Base-by-base conservation (phyloP, 1,284 basidiomycete species). In the Cutaneotrichosporon mucoides region DNA sequence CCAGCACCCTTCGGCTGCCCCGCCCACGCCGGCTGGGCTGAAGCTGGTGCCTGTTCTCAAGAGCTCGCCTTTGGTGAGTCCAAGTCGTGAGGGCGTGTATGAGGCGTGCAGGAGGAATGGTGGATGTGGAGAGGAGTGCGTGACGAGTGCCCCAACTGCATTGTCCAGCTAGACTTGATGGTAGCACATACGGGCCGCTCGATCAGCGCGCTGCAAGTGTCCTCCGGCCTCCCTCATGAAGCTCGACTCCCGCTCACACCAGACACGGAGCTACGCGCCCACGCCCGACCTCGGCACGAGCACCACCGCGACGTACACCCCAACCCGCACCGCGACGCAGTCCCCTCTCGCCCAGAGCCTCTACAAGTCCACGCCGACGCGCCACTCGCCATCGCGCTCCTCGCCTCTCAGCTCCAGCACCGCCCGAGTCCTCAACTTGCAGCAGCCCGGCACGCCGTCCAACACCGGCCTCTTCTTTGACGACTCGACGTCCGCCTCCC, bases 11-110 rank as follows among this genome's bases (percentile, higher is more conserved):
- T 56, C 62, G 15, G 53, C 61, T 33, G 33, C 44, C 33, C 53
- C 85, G 12, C 48, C 53, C 1, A 57, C 57, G 12, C 57, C 57
- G 2, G 40, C 42, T 10, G 59, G 61, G 6, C 49, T 57, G 34
- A 45, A 49, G 57, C 49, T 61, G 36, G 62, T 63, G 16, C 63
- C 68, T 2, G 24, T 65, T 6, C 59, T 56, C 15, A 63, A 59
- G 45, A 73, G 73, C 40, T 75, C 73, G 24, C 73, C 74, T 3
- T 49, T 76, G 37, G 74, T 75, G 55, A 57, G 74, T 68, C 12
- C 24, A 24, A 24, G 24, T 24, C 24, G 24, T 24, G 24, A 24
- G 24, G 24, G 24, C 24, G 24, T 24, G 24, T 24, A 24, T 24
- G 24, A 24, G 24, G 24, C 24, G 24, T 24, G 24, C 24, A 24